Base-by-base conservation (phyloP, 345 rosid species). In the Limnanthes douglasii region DNA sequence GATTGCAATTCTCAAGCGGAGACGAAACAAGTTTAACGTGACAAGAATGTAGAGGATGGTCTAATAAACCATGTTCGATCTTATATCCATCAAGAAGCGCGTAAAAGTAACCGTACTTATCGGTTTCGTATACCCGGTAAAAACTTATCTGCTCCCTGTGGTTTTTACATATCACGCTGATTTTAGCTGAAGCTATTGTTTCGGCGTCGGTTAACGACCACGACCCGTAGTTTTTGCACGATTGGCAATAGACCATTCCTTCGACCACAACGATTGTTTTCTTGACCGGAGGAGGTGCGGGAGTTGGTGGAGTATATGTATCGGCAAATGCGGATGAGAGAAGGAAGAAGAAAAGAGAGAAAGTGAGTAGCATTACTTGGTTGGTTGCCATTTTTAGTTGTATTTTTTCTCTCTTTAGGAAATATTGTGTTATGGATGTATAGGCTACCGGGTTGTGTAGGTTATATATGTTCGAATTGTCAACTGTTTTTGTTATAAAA, bases 31-130 rank as follows among this genome's bases (percentile, higher is more conserved):
- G 88, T 56, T 71, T 78, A 45, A 67, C 83, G n/a, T 31, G 37
- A 63, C 97, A 86, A 18, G 88, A 43, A 10, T 75, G 97, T 25
- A 82, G 73, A 21, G 94, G 93, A 51, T 86, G 97, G 50, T 86
- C 88, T 50, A 69, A 60, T 36, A 73, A 18, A 15, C 43, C 39
- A 31, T 60, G 17, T 31, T 41, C 53, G 62, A 67, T 53, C 56
- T 62, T 56, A 46, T 48, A 63, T 8, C 73, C 94, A 22, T 53
- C 64, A 19, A 86, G 94, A 13, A 62, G 60, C 2, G 82, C 93
- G 10, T 66, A 75, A 75, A 86, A 86, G 61, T 81, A 62, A 6
- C 97, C 82, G 5, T 68, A 18, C 0, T 29, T 52, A 31, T 73
- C 47, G 3, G 92, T 70, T 60, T 73, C 50, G 26, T 39, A 73